phyloP scores from a whole-genome alignment of 2,329 filamentous ascomycete genomes.

The Hymenotorrendiella dingleyae region DNA sequence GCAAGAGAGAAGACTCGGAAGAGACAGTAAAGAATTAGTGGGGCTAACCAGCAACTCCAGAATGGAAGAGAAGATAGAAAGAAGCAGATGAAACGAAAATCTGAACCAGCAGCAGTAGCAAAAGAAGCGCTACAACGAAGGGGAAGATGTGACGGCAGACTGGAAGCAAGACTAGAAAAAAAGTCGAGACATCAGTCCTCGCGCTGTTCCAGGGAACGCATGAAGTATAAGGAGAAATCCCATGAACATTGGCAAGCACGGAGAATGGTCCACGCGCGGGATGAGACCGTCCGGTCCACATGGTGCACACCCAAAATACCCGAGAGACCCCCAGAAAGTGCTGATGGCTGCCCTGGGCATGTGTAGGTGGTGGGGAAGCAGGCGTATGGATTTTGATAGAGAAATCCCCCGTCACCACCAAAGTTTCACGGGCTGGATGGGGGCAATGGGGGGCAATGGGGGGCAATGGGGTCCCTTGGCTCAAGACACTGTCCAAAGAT shows the following conservation, averaged over 20 bases:
- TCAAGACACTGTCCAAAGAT: too few relatives aligned
- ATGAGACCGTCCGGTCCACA: slow-evolving; percentile 18
- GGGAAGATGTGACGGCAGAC: slow-evolving; percentile 21
- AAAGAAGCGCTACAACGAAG: slow-evolving; percentile 23
- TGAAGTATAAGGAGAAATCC: slow-evolving; percentile 29
- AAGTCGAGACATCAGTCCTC: slow-evolving; percentile 19
- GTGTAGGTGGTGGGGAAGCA: background rate
- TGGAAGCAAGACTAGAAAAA: slow-evolving; percentile 24
- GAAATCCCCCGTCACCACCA: slow-evolving; percentile 1
- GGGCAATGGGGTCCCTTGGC: too few relatives aligned
- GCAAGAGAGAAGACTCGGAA: slow-evolving; percentile 12
- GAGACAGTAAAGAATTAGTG: slow-evolving; percentile 21
- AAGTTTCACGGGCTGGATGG: too few relatives aligned
- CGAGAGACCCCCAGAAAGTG: too few relatives aligned
- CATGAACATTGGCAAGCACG: slow-evolving; percentile 18
- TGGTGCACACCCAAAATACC: too few relatives aligned
- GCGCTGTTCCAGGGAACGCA: slow-evolving; percentile 23
- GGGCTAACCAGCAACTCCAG: slow-evolving; percentile 25
- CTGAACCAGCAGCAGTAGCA: slow-evolving; percentile 30
- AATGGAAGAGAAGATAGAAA: slow-evolving; percentile 22
- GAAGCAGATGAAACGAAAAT: slow-evolving; percentile 27
- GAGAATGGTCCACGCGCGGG: slow-evolving; percentile 25
- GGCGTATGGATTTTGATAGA: background rate
- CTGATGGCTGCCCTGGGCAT: background rate
- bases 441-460: too few relatives aligned